A percentile compares a stretch with the other conserved stretches of the same genome.
These are phyloP conservation scores for Stramenopiles sp. DNA, from an alignment of 352 stramenopile genomes.

Conservation along the genomic window DNA sequence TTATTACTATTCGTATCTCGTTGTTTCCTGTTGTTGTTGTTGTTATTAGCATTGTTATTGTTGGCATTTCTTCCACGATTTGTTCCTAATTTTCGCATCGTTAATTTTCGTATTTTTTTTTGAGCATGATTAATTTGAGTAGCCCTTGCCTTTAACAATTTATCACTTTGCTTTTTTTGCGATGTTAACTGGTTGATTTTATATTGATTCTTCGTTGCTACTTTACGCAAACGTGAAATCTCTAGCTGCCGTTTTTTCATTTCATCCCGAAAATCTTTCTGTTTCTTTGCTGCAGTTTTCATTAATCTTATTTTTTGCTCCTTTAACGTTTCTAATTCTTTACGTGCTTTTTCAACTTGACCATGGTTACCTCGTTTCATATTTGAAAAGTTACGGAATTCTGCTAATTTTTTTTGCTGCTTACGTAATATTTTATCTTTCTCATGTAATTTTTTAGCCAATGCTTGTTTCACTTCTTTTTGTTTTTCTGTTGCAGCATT, in stretches of 20 bases:
- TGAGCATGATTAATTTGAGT: conserved; percentile 3
- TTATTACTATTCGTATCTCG: not conserved
- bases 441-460: not conserved
- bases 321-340: not conserved
- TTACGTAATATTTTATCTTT: not conserved
- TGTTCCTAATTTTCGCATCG: not conserved
- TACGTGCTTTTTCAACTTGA: not conserved
- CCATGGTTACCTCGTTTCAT: not conserved
- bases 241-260: not conserved
- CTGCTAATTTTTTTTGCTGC: not conserved
- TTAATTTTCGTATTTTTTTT: not conserved
- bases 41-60: not conserved
- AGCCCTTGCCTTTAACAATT: not conserved
- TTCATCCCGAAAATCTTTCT: not conserved
- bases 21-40: not conserved
- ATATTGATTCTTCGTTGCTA: not conserved
- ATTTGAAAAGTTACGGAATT: not conserved
- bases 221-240: not conserved
- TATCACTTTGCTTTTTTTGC: not conserved
- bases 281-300: not conserved
- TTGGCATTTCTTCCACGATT: not conserved
- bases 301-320: conserved; percentile 5
- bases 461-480: not conserved
- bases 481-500: not conserved
- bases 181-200: not conserved